Conservation (phyloP, 192 early-diverging fungal genomes). For the Globomyces pollinis-pini region DNA sequence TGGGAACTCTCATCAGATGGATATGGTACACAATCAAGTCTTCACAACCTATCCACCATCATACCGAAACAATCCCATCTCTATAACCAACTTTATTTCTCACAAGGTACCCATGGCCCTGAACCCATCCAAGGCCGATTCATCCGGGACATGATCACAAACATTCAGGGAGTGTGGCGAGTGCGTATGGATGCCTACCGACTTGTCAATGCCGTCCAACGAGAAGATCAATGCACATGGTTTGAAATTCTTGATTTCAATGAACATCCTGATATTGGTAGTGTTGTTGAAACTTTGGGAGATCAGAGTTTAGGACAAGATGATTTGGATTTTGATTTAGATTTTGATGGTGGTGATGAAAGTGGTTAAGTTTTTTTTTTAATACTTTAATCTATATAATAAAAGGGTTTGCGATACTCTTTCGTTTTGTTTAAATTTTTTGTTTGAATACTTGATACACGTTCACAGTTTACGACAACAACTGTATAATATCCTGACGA, state of each 20-base stretch:
- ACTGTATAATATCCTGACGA: no score
- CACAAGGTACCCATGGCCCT: constrained; percentile 33
- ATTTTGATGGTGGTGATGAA: no score
- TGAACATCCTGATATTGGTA: constrained; percentile 22
- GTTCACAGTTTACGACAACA: no score
- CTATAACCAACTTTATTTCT: constrained; percentile 18
- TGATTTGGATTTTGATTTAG: no score
- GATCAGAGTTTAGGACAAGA: no score
- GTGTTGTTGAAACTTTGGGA: neutral
- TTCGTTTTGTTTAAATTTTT: no score
- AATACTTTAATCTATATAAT: no score
- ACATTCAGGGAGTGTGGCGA: constrained; percentile 87
- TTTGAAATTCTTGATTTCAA: constrained; percentile 83
- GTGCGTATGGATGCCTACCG: constrained; percentile 79
- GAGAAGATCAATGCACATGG: constrained; percentile 53
- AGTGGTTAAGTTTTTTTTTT: no score
- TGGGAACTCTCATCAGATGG: constrained; percentile 82
- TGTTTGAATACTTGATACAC: no score
- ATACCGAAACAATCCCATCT: constrained; percentile 6
- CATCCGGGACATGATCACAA: constrained; percentile 72
- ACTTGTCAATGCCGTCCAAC: constrained; percentile 62
- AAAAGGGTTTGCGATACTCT: no score
- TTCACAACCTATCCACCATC: neutral
- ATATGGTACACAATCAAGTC: constrained; percentile 15
- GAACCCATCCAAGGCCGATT: constrained; percentile 57